These are phyloP conservation scores for Coemansia sp. DNA, from an alignment of 192 early-diverging fungal genomes.

Conservation along the genomic window DNA sequence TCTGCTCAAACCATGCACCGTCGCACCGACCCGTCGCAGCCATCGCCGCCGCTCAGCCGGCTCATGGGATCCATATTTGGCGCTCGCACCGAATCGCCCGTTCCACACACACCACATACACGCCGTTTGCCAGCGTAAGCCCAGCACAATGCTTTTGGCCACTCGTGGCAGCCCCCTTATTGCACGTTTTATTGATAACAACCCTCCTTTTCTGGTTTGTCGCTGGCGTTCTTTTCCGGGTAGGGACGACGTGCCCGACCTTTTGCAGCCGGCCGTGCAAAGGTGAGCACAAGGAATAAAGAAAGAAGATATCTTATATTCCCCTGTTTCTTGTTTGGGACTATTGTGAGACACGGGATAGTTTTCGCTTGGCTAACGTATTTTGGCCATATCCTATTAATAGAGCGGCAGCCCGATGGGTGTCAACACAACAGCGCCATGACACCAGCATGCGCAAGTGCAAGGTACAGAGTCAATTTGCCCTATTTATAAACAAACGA, in stretches of 20 bases:
- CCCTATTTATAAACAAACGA: not conserved
- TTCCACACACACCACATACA: not conserved
- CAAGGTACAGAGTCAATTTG: conserved; percentile 27
- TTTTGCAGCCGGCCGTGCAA: conserved; percentile 34
- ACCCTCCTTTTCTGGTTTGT: not conserved
- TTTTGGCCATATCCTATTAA: not conserved
- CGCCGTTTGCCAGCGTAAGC: conserved; percentile 13
- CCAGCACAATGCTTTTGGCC: not conserved
- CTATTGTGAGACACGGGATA: not conserved
- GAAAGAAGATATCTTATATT: not conserved
- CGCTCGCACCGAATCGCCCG: conserved; percentile 13
- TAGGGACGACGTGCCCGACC: conserved; percentile 34
- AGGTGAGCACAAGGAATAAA: conserved; percentile 19
- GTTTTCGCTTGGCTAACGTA: not conserved
- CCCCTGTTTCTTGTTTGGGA: conserved; percentile 2
- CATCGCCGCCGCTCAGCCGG: conserved; percentile 18
- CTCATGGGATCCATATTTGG: conserved; percentile 31
- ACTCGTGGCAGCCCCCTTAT: too few relatives aligned
- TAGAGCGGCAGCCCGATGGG: conserved; percentile 40
- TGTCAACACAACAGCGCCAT: conserved; percentile 30
- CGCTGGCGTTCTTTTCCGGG: not conserved
- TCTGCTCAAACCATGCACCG: conserved; percentile 4
- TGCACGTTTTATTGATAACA: too few relatives aligned
- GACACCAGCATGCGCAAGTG: conserved; percentile 29
- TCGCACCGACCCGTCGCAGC: conserved; percentile 4